Evolutionary conservation across 345 rosid genomes (phyloP).

Genomic region (Murraya paniculata): DNA sequence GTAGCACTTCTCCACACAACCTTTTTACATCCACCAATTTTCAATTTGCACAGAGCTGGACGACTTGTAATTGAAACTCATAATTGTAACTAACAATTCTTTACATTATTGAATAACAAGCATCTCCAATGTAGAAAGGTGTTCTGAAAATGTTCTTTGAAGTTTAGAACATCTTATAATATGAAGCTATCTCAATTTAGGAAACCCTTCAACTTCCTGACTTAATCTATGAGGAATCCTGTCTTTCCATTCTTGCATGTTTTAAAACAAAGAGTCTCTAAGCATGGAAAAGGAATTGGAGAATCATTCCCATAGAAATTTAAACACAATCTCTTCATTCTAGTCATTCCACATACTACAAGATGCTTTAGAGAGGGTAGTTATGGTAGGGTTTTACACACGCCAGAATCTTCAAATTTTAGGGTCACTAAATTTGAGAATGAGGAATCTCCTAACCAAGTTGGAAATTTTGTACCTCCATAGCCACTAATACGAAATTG

Average conservation of each 20-base stretch:
- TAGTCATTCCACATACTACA: background rate
- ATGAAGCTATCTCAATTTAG: constrained; percentile 26
- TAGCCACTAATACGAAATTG: background rate
- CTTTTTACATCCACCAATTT: constrained; percentile 10
- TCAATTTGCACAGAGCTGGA: background rate
- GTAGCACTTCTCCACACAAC: background rate
- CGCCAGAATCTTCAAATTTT: constrained; percentile 1
- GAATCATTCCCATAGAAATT: background rate
- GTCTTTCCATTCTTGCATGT: constrained; percentile 30
- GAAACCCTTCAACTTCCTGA: constrained; percentile 18
- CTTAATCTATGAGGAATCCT: constrained; percentile 18
- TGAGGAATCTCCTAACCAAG: constrained; percentile 18
- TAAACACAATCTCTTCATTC: background rate
- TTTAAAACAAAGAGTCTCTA: constrained; percentile 18
- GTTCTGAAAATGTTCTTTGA: constrained; percentile 14
- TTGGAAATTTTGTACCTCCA: background rate
- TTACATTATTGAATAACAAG: constrained; percentile 1
- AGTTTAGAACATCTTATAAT: constrained; percentile 29
- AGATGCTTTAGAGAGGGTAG: constrained; percentile 1
- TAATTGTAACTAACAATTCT: background rate
- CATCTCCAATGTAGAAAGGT: constrained; percentile 11
- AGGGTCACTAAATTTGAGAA: constrained; percentile 3
- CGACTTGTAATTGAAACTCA: background rate
- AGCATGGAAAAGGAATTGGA: background rate
- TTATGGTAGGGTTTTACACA: background rate